Evolutionary conservation across 129 eudicot genomes (phyloP).

Genomic region (Ambrosia trifida): DNA sequence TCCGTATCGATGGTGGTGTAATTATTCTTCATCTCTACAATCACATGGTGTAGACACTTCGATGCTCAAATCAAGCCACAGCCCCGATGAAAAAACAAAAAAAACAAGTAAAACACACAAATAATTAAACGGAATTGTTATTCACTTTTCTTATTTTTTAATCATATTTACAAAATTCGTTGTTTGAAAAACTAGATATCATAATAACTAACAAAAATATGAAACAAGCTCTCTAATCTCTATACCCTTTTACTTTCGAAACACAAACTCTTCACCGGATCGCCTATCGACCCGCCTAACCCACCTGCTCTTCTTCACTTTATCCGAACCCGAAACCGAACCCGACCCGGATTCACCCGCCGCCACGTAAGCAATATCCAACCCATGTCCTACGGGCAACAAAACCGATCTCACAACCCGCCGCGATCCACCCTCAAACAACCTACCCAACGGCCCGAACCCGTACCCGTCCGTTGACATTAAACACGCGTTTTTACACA

Average conservation of each 20-base stretch:
- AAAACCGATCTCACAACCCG: slow-evolving; percentile 67
- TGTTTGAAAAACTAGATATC: neutral
- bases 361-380: slow-evolving; percentile 80
- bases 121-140: neutral
- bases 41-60: no score
- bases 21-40: no score
- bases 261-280: slow-evolving; percentile 61
- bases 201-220: neutral
- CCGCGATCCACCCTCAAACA: slow-evolving; percentile 52
- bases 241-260: slow-evolving; percentile 36
- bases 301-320: slow-evolving; percentile 50
- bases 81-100: no score
- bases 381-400: slow-evolving; percentile 84
- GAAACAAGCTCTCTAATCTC: neutral
- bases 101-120: neutral
- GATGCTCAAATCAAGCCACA: no score
- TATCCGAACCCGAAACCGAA: slow-evolving; percentile 31
- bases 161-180: neutral
- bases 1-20: no score
- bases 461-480: slow-evolving; percentile 22
- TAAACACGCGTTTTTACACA: slow-evolving; percentile 55
- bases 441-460: slow-evolving; percentile 52
- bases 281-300: slow-evolving; percentile 48
- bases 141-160: neutral
- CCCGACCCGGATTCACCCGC: slow-evolving; percentile 41